Percentiles rank a stretch among this genome's conserved stretches.
These are phyloP conservation scores for Jacaranda mimosifolia DNA, from an alignment of 257 asterid species.

Conservation along the genomic window DNA sequence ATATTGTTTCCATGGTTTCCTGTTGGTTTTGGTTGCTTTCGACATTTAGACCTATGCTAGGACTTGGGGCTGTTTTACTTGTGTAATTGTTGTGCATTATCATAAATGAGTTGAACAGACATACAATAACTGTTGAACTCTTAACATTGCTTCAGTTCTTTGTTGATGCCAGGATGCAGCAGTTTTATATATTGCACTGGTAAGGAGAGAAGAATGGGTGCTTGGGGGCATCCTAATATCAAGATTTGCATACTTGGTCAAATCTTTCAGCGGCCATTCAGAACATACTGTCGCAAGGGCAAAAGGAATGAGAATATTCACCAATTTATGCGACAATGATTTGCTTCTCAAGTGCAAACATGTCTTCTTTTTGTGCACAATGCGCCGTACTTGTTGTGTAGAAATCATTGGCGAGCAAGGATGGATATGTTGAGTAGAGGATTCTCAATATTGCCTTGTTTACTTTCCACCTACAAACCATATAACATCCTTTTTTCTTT, in stretches of 20 bases:
- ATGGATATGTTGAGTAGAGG: neutral
- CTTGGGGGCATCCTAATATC: neutral
- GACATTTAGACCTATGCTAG: neutral
- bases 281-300: too few species aligned
- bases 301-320: neutral
- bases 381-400: neutral
- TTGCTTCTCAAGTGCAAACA: neutral
- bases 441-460: neutral
- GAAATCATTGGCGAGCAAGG: constrained; percentile 11
- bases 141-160: neutral
- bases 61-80: constrained; percentile 2
- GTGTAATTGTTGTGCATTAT: neutral
- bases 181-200: neutral
- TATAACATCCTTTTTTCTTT: neutral
- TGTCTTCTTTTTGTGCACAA: neutral
- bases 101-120: neutral
- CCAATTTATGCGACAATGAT: constrained; percentile 2
- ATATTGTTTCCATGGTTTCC: neutral
- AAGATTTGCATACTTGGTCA: neutral
- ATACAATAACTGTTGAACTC: neutral
- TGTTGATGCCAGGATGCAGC: constrained; percentile 24
- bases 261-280: neutral
- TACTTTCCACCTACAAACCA: neutral
- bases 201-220: neutral
- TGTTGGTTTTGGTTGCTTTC: constrained; percentile 10